Conservation (phyloP, 1,284 basidiomycete genomes). For the Trichosporon ovoides region DNA sequence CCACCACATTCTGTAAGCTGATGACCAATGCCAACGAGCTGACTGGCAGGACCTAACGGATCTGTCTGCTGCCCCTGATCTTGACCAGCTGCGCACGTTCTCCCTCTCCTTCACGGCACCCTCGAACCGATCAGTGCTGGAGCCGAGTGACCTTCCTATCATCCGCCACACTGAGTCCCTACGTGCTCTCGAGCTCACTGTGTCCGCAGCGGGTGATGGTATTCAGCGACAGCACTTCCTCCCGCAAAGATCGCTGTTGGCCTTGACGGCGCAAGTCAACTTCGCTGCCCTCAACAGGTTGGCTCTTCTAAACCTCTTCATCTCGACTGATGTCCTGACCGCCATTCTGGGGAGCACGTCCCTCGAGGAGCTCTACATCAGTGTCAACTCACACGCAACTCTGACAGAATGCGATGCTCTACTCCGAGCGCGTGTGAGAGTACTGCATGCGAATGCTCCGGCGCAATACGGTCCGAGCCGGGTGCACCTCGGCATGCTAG, state of each 20-base stretch:
- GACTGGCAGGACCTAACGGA: conserved; percentile 28
- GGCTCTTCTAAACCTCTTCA: conserved; percentile 35
- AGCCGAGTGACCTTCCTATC: conserved; percentile 28
- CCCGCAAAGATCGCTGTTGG: conserved; percentile 15
- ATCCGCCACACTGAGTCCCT: conserved; percentile 23
- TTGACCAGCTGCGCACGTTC: conserved; percentile 25
- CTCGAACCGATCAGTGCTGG: conserved; percentile 5
- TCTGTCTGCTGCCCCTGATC: conserved; percentile 23
- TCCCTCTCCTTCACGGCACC: conserved; percentile 34
- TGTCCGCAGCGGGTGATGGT: conserved; percentile 18
- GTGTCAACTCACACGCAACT: conserved; percentile 12
- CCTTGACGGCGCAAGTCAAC: conserved; percentile 20
- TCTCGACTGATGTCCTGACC: conserved; percentile 17
- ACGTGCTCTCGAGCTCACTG: conserved; percentile 31
- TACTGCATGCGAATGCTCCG: conserved; percentile 39
- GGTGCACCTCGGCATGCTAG: conserved; percentile 28
- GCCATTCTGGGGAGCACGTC: conserved; percentile 17
- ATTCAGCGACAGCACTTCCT: conserved; percentile 17
- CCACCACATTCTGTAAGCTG: conserved; percentile 32
- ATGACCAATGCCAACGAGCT: background rate
- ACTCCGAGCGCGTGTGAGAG: conserved; percentile 10
- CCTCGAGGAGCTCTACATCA: conserved; percentile 39
- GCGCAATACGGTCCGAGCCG: conserved; percentile 26
- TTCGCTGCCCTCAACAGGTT: conserved; percentile 26
- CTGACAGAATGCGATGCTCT: conserved; percentile 21